Conservation (phyloP, 1,284 basidiomycete genomes). For the Irpex rosettiformis region DNA sequence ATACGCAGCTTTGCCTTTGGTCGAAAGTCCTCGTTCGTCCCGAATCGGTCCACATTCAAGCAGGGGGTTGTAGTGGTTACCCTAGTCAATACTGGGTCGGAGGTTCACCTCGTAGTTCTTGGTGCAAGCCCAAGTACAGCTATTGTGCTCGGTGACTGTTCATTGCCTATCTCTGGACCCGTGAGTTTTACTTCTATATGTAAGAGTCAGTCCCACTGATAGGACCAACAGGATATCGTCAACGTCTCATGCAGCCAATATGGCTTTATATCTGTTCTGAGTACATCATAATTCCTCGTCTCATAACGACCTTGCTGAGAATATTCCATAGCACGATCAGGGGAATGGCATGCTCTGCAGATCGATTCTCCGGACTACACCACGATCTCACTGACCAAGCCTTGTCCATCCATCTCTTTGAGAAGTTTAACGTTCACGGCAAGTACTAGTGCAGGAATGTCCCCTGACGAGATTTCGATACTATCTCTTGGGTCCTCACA, state of each 20-base stretch:
- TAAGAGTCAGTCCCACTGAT: not conserved
- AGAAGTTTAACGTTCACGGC: constrained; percentile 27
- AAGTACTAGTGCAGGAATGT: constrained; percentile 1
- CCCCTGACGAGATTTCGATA: constrained; percentile 35
- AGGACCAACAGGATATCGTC: constrained; percentile 22
- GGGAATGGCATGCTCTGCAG: constrained; percentile 46
- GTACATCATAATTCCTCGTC: constrained; percentile 31
- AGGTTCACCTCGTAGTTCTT: constrained; percentile 14
- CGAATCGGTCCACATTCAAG: constrained; percentile 24
- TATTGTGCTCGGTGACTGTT: constrained; percentile 16
- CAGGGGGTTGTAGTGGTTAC: constrained; percentile 32
- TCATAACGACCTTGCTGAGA: constrained; percentile 11
- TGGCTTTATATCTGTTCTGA: constrained; percentile 47
- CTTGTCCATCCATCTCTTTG: constrained; percentile 38
- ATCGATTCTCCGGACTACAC: constrained; percentile 29
- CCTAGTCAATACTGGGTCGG: constrained; percentile 13
- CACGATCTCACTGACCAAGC: constrained; percentile 21
- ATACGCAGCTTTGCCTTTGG: constrained; percentile 46
- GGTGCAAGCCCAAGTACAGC: constrained; percentile 14
- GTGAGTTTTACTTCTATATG: constrained; percentile 10
- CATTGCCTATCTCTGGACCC: constrained; percentile 17
- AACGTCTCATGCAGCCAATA: constrained; percentile 43
- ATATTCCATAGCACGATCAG: constrained; percentile 33
- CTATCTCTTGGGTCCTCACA: constrained; percentile 60
- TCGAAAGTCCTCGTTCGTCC: constrained; percentile 40